Evolutionary conservation across 129 eudicot species (phyloP).

Genomic region (Scalesia atractyloides): DNA sequence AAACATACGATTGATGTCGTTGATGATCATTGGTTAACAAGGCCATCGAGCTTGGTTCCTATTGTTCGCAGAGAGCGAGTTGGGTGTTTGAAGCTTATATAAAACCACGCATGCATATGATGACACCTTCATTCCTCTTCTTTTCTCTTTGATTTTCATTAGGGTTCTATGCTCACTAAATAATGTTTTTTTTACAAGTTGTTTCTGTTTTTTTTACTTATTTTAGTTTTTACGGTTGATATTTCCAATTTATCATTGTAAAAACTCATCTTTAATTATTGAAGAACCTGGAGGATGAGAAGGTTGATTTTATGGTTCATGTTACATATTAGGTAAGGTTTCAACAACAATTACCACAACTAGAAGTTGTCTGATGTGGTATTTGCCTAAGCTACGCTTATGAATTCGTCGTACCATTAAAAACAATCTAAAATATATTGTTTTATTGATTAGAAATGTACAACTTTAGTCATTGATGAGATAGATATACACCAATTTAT

Average conservation of each 20-base stretch:
- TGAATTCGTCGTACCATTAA: too few relatives aligned
- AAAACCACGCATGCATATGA: slow-evolving; percentile 12
- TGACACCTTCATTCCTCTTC: neutral
- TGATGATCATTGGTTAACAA: slow-evolving; percentile 18
- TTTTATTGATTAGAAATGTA: too few relatives aligned
- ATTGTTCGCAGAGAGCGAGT: neutral
- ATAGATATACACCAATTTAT: too few relatives aligned
- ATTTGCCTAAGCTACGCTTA: too few relatives aligned
- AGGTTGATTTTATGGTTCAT: slow-evolving; percentile 11
- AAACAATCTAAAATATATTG: too few relatives aligned
- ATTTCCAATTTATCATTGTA: neutral
- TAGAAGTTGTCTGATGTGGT: too few relatives aligned
- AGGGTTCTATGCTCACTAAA: neutral
- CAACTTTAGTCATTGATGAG: too few relatives aligned
- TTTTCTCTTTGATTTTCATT: neutral
- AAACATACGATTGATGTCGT: slow-evolving; percentile 25
- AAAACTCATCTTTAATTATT: neutral
- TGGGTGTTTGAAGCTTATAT: slow-evolving; percentile 1
- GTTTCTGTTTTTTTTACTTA: neutral
- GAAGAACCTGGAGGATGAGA: slow-evolving; percentile 18
- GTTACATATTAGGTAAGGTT: slow-evolving; percentile 15
- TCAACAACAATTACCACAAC: neutral
- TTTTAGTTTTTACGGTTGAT: neutral
- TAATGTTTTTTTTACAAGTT: too few relatives aligned
- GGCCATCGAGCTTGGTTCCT: slow-evolving; percentile 12